Conservation (phyloP, 73 alveolate genomes). For the Blepharisma stoltei region DNA sequence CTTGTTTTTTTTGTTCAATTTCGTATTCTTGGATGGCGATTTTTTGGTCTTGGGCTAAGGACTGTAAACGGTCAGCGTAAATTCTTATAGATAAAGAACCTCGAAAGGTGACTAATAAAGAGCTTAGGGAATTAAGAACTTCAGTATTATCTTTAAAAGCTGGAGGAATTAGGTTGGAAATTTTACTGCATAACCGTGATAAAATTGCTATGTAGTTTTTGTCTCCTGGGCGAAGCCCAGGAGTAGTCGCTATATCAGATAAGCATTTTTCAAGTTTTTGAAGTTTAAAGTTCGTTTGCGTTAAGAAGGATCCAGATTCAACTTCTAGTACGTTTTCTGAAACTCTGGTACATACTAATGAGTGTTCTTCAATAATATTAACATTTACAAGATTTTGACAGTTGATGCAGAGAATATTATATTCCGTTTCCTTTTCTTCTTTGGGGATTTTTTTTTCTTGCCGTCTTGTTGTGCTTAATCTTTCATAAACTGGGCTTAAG, state of each 20-base stretch:
- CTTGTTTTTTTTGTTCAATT: neutral
- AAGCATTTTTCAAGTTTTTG: constrained; percentile 13
- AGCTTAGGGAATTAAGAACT: neutral
- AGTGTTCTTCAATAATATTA: constrained; percentile 5
- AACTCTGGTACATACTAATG: neutral
- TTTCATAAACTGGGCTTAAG: too few relatives aligned
- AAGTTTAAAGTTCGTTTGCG: constrained; percentile 2
- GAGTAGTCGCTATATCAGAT: neutral
- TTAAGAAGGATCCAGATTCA: constrained; percentile 9
- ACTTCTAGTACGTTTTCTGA: neutral
- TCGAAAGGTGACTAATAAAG: neutral
- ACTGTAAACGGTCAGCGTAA: constrained; percentile 4
- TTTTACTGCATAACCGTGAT: neutral
- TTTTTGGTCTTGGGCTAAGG: neutral
- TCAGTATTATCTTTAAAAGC: neutral
- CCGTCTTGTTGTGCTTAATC: too few relatives aligned
- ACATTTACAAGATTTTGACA: constrained; percentile 15
- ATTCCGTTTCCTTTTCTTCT: neutral
- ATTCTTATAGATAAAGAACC: constrained; percentile 2
- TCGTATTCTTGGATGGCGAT: neutral
- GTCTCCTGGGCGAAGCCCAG: constrained; percentile 14
- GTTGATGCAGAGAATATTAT: neutral
- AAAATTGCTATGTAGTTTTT: neutral
- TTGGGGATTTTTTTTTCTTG: too few relatives aligned
- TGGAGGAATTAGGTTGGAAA: neutral